Conservation (phyloP, 345 rosid species). For the Lenwebbia sp. region DNA sequence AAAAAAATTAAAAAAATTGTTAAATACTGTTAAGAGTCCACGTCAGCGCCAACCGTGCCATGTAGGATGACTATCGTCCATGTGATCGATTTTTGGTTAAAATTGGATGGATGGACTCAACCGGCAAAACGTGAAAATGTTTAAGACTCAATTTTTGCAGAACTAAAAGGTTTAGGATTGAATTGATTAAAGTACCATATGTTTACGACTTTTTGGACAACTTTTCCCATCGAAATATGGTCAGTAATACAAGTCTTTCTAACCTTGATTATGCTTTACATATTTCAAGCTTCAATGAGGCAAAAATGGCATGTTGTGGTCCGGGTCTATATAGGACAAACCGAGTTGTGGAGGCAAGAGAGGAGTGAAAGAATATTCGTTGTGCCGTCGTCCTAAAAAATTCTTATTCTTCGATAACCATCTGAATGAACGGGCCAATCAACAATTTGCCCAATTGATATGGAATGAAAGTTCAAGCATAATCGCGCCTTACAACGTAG, state of each 20-base stretch:
- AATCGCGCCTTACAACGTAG: background rate
- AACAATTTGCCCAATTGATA: background rate
- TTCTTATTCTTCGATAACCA: conserved; percentile 5
- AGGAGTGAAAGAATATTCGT: background rate
- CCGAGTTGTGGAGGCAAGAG: background rate
- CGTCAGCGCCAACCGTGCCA: no score
- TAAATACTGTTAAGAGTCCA: no score
- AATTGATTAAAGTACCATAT: no score
- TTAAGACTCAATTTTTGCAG: no score
- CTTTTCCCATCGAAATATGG: background rate
- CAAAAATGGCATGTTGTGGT: conserved; percentile 6
- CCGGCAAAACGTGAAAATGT: no score
- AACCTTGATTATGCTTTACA: background rate
- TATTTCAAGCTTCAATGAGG: background rate
- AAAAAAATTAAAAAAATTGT: no score
- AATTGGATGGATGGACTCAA: no score
- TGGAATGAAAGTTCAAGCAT: background rate
- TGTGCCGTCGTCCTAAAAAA: background rate
- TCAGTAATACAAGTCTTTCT: background rate
- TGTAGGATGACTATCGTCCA: no score
- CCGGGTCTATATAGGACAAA: background rate
- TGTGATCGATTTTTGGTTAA: no score
- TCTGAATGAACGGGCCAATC: background rate
- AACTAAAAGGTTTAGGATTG: no score
- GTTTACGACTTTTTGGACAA: no score